Evolutionary conservation across 352 stramenopile genomes (phyloP).

Genomic region (Globisporangium emineosum): DNA sequence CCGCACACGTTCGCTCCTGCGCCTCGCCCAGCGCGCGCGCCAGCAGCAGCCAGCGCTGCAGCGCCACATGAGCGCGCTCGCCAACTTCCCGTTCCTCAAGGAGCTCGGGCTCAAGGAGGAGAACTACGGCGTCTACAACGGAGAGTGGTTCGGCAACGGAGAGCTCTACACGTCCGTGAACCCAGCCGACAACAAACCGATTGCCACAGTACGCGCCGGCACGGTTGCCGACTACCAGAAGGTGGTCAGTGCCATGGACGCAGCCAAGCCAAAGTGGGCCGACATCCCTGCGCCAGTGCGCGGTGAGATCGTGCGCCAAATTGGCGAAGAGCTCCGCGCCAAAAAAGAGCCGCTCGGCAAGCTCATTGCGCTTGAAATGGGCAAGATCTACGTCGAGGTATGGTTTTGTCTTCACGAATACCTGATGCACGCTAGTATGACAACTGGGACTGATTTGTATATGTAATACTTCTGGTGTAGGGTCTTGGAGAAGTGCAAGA

Average conservation of each 20-base stretch:
- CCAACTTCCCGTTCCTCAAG: conserved; percentile 72
- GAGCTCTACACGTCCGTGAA: conserved; percentile 81
- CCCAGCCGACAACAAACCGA: conserved; percentile 77
- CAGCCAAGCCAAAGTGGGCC: conserved; percentile 82
- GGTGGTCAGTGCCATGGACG: conserved; percentile 79
- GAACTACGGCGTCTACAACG: conserved; percentile 85
- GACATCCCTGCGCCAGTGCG: conserved; percentile 82
- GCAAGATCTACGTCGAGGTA: conserved; percentile 91
- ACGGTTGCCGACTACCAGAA: conserved; percentile 83
- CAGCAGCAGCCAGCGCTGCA: conserved; percentile 13
- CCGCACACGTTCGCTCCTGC: conserved; percentile 15
- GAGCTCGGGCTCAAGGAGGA: conserved; percentile 80
- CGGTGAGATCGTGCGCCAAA: conserved; percentile 91
- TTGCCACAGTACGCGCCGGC: conserved; percentile 80
- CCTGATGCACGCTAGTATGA: not conserved
- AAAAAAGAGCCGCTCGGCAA: conserved; percentile 90
- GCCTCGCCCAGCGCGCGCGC: conserved; percentile 7
- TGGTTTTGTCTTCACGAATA: not conserved
- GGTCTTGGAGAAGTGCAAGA: conserved; percentile 93
- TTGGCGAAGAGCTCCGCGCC: conserved; percentile 84
- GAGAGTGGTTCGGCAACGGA: conserved; percentile 85
- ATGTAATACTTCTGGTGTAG: conserved; percentile 20
- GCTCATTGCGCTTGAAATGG: conserved; percentile 92
- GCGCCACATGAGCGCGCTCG: conserved; percentile 40
- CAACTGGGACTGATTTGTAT: conserved; percentile 5